Percentiles rank a stretch among this genome's conserved stretches.
Evolutionary conservation across 176 grass and related monocot genomes (phyloP).

Genomic region (Oropetium thomaeum): DNA sequence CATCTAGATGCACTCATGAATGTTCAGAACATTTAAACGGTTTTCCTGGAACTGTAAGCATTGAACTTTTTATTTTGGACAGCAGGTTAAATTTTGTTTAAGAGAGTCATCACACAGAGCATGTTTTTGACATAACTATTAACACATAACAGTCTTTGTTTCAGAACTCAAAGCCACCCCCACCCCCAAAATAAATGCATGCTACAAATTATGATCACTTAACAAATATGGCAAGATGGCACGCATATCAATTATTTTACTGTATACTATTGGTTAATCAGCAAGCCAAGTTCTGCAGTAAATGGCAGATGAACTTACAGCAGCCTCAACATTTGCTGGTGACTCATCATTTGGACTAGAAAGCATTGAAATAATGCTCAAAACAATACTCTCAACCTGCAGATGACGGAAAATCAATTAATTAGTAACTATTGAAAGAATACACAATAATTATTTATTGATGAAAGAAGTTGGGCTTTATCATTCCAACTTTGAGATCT

Average conservation of each 20-base stretch:
- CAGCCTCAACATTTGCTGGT: constrained; percentile 82
- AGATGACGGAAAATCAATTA: constrained; percentile 15
- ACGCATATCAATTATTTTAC: not conserved
- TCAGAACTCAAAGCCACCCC: not conserved
- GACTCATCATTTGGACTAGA: constrained; percentile 93
- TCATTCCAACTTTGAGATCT: not conserved
- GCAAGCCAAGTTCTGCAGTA: constrained; percentile 4
- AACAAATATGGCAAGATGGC: not conserved
- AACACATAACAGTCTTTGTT: not conserved
- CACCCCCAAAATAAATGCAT: not conserved
- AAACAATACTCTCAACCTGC: constrained; percentile 90
- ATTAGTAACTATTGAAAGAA: not conserved
- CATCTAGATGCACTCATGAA: not conserved
- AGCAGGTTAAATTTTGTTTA: not conserved
- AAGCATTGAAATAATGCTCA: constrained; percentile 97
- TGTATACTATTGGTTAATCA: not conserved
- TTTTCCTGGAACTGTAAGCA: not conserved
- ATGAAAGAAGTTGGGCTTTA: not conserved
- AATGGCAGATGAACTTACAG: constrained; percentile 60
- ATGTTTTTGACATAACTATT: not conserved
- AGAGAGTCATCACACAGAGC: not conserved
- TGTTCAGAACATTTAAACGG: not conserved
- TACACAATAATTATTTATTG: not conserved
- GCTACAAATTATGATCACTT: not conserved
- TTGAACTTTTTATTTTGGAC: not conserved